Conservation (phyloP, 2,329 filamentous ascomycete species). For the Thyridium curvatum region DNA sequence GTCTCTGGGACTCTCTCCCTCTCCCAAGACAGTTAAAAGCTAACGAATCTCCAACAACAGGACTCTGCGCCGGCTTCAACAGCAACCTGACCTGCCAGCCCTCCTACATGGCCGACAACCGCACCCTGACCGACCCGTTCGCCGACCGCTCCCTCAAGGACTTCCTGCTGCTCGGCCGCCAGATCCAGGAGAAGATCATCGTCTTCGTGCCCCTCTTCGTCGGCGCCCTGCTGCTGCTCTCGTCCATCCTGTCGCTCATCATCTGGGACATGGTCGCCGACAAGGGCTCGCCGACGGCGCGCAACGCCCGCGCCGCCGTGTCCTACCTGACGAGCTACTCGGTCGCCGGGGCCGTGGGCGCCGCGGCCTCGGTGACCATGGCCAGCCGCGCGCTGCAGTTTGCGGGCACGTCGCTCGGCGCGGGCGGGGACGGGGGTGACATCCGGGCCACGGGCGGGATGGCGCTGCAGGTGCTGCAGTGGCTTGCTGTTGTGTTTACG, state of each 20-base stretch:
- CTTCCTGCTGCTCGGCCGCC: constrained; percentile 2
- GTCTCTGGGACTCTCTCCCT: background rate
- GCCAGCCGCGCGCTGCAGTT: constrained; percentile 12
- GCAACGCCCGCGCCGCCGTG: background rate
- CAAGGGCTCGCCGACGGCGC: constrained; percentile 20
- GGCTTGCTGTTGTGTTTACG: constrained; percentile 11
- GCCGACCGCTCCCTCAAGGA: background rate
- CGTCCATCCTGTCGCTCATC: constrained; percentile 4
- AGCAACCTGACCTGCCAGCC: too few relatives aligned
- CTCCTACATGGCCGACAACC: too few relatives aligned
- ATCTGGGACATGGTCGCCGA: constrained; percentile 7
- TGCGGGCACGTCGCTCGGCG: constrained; percentile 5
- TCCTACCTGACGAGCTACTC: constrained; percentile 2
- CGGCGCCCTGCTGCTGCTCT: constrained; percentile 18
- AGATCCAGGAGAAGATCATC: constrained; percentile 3
- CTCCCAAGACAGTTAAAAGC: background rate
- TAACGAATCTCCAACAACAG: background rate
- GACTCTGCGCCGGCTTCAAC: background rate
- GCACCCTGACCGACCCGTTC: too few relatives aligned
- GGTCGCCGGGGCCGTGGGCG: constrained; percentile 6
- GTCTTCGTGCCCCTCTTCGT: constrained; percentile 4
- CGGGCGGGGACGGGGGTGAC: background rate
- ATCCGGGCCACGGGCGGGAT: constrained; percentile 7
- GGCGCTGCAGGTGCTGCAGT: constrained; percentile 11
- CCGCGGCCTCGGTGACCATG: constrained; percentile 7